Conservation (phyloP, 139 green algal genomes). For the Chlorella sorokiniana region DNA sequence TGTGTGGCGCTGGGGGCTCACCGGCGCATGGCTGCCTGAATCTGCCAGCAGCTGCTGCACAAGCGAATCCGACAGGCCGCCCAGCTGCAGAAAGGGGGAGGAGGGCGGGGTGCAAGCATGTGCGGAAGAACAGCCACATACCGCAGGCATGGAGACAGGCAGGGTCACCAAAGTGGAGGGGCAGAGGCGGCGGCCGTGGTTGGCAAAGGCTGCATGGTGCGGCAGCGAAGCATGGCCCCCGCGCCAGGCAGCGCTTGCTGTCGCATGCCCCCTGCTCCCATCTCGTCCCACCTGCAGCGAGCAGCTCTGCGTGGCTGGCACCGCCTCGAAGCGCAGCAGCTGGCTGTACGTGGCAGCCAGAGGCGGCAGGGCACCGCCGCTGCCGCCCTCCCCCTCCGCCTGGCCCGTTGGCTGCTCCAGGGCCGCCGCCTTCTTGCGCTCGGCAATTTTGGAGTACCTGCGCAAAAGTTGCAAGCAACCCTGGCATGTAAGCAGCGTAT, state of each 20-base stretch:
- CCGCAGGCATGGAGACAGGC: too few species aligned
- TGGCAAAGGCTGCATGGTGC: neutral
- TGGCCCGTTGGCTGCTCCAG: neutral
- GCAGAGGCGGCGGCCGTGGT: too few species aligned
- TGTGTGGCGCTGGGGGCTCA: neutral
- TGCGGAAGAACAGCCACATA: too few species aligned
- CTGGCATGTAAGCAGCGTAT: neutral
- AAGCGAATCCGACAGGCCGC: neutral
- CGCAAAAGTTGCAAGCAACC: neutral
- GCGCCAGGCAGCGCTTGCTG: too few species aligned
- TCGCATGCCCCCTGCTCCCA: too few species aligned
- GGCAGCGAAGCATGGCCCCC: neutral
- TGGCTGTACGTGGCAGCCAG: conserved; percentile 4
- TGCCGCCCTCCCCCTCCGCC: neutral
- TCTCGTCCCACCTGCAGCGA: conserved; percentile 16
- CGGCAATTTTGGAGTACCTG: conserved; percentile 26
- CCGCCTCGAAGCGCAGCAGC: conserved; percentile 24
- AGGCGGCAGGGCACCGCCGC: neutral
- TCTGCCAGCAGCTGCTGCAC: conserved; percentile 12
- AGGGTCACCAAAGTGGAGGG: too few species aligned
- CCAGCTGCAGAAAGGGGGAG: neutral
- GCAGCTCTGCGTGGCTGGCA: neutral
- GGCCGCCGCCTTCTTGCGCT: conserved; percentile 1
- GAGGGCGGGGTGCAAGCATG: neutral
- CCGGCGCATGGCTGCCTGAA: conserved; percentile 21